phyloP scores from a whole-genome alignment of 1,139 yeast species.

The Kodamaea alishanica region DNA sequence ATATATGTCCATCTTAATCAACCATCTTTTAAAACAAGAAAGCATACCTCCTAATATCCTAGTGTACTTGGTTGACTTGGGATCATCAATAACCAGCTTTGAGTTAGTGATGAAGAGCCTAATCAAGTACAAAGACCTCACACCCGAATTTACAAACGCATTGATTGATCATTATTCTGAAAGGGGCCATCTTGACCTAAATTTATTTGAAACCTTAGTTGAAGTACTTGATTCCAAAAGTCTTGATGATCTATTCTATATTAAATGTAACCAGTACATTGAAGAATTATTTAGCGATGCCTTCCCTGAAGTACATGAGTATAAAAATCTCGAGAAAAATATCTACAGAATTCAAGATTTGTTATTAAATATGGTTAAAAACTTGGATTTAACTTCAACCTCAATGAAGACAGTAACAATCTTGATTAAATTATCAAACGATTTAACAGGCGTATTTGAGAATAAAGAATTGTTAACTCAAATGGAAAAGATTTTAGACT shows the following conservation, averaged over 20 bases:
- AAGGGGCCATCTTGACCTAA: conserved; percentile 17
- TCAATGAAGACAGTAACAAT: conserved; percentile 13
- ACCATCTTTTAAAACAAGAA: conserved; percentile 15
- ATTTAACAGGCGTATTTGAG: conserved; percentile 21
- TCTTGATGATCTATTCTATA: conserved; percentile 21
- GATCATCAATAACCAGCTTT: conserved; percentile 15
- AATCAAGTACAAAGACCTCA: conserved; percentile 13
- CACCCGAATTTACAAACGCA: conserved; percentile 19
- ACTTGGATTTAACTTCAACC: conserved; percentile 8
- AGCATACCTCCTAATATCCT: conserved; percentile 19
- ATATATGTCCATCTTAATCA: conserved; percentile 26
- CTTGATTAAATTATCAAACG: conserved; percentile 23
- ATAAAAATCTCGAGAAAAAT: conserved; percentile 28
- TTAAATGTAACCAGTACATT: conserved; percentile 22
- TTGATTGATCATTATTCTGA: conserved; percentile 21
- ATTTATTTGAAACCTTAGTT: conserved; percentile 21
- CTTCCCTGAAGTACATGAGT: conserved; percentile 37
- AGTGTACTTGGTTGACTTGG: conserved; percentile 26
- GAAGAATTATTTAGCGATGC: conserved; percentile 27
- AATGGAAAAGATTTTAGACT: conserved; percentile 1
- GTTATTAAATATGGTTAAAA: conserved; percentile 11
- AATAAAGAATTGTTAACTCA: conserved; percentile 9
- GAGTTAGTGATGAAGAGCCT: conserved; percentile 12
- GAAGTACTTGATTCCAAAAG: neutral
- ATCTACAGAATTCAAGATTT: conserved; percentile 29